Base-by-base conservation (phyloP, 305 asterid species). In the Withania somnifera region DNA sequence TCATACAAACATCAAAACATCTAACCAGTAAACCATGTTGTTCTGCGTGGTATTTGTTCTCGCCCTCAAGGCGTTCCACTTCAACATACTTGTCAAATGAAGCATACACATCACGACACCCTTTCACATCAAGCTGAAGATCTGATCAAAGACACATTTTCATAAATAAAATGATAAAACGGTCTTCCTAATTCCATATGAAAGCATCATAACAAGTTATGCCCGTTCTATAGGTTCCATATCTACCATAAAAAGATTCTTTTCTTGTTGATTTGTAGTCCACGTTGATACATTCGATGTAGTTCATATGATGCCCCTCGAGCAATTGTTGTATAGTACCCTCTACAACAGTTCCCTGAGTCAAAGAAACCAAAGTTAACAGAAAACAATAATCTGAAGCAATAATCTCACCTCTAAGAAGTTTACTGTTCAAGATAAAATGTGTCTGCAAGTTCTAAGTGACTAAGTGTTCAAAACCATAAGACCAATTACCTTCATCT, bases 301-400 rank as follows among this genome's bases (percentile, higher is more conserved):
- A 95, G 86, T 95, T 95, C 98, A 95, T 95, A 84, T 92, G 97
- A 87, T 95, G 98, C 83, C 98, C 98, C 89, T 95, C 98, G 86
- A 95, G 93, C 88, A 95, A 89, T 81, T 92, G 89, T 85, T 92
- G 97, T 83, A 94, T 93, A 66, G 97, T 92, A 81, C 98, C 98
- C 90, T 93, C 98, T 68, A 93, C 96, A 75, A 94, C 98, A 83
- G 98, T 94, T 57, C 97, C 93, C 98, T 94, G 91, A 63, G 83
- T 87, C 86, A 86, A 84, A 73, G 84, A 78, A 81, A 84, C 54
- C 78, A 80, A 75, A 15, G 42, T 75, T 75, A 50, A 26, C 26
- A 68, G 80, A 30, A 81, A 51, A 14, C 54, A 28, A 81, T 56
- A 7, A n/a, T 19, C 60, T 4, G 26, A 36, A 56, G 22, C 17